Evolutionary conservation across 2,329 filamentous ascomycete species (phyloP).

Genomic region (Apiospora malaysiana): DNA sequence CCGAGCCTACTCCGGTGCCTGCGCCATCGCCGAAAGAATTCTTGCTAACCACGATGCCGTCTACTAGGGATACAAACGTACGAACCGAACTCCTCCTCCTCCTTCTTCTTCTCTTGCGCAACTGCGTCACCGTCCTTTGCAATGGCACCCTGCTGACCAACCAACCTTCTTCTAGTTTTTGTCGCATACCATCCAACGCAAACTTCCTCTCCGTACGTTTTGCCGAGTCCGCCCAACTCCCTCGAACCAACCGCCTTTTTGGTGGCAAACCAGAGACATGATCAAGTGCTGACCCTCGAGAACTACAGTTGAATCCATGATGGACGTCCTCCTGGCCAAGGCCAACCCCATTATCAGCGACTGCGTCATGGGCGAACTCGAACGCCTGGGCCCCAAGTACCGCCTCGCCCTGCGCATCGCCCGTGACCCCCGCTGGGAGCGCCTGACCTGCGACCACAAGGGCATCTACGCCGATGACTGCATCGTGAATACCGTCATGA

Average conservation of each 20-base stretch:
- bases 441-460: constrained; percentile 88
- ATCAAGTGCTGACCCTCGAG: constrained; percentile 1
- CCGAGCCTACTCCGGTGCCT: background rate
- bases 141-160: constrained; percentile 42
- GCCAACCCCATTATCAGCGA: constrained; percentile 87
- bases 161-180: constrained; percentile 76
- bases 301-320: constrained; percentile 59
- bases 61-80: constrained; percentile 16
- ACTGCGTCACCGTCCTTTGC: background rate
- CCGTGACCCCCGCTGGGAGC: constrained; percentile 85
- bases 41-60: constrained; percentile 5
- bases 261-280: background rate
- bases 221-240: constrained; percentile 41
- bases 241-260: background rate
- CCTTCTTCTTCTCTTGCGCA: background rate
- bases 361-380: constrained; percentile 83
- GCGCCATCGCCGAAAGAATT: background rate
- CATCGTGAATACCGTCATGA: constrained; percentile 55
- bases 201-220: constrained; percentile 74
- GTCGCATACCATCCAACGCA: constrained; percentile 87
- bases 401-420: constrained; percentile 85
- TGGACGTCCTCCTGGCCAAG: constrained; percentile 93
- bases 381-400: constrained; percentile 81
- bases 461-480: constrained; percentile 81
- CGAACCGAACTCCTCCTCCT: background rate